Evolutionary conservation across 345 rosid genomes (phyloP).

Genomic region (thale cress (Arabidopsis thaliana)): DNA sequence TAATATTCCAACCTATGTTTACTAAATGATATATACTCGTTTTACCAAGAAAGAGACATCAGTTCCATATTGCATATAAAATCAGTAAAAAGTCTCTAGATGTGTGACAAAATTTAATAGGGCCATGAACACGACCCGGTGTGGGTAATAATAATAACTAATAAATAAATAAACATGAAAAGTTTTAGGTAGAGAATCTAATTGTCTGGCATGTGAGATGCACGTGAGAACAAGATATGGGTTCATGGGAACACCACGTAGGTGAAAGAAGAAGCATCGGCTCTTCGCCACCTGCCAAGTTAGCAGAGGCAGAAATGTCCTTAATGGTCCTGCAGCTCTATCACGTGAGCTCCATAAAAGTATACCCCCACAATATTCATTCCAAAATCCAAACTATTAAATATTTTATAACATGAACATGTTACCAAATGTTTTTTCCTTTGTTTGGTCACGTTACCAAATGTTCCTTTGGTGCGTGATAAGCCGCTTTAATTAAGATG

Average conservation of each 20-base stretch:
- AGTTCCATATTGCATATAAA: background rate
- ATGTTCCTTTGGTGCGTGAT: constrained; percentile 32
- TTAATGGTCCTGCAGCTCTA: constrained; percentile 24
- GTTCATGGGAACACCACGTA: constrained; percentile 36
- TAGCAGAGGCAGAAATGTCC: constrained; percentile 25
- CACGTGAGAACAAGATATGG: constrained; percentile 36
- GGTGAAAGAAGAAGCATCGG: constrained; percentile 25
- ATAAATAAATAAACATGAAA: background rate
- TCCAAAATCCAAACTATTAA: constrained; percentile 10
- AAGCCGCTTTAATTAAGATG: background rate
- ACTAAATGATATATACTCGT: background rate
- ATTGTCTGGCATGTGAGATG: constrained; percentile 36
- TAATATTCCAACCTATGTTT: no score
- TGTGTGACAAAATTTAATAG: constrained; percentile 29
- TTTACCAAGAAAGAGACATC: background rate
- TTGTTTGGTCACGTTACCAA: background rate
- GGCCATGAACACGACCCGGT: constrained; percentile 11
- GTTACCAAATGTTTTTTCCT: constrained; percentile 8
- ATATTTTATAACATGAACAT: constrained; percentile 29
- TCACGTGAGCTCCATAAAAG: constrained; percentile 43
- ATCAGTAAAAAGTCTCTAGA: constrained; percentile 9
- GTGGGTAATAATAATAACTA: constrained; percentile 7
- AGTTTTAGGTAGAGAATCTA: constrained; percentile 26
- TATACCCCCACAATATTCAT: constrained; percentile 20
- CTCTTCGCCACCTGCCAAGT: constrained; percentile 40